A percentile compares a stretch with the other conserved stretches of the same genome.
These are phyloP conservation scores for Chlorella ohadii DNA, from an alignment of 139 green algal species.

Conservation along the genomic window DNA sequence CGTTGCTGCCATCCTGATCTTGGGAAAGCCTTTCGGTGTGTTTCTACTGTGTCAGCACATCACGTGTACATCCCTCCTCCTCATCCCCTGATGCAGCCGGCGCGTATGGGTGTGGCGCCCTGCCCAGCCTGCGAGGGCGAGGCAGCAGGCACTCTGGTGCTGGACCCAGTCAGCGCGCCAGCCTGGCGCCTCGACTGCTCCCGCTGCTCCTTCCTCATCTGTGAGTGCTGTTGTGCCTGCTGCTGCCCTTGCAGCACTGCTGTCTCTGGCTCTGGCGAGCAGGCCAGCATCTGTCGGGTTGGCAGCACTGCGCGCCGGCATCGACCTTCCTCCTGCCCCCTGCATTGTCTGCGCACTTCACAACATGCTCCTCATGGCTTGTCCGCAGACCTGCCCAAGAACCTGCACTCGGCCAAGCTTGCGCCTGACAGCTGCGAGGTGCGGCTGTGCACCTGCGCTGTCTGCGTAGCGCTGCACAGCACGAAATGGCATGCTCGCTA, in stretches of 20 bases:
- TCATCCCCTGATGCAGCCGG: conserved; percentile 16
- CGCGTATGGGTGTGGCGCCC: conserved; percentile 49
- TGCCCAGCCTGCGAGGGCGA: conserved; percentile 71
- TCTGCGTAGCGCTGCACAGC: too few relatives aligned
- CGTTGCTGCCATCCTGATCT: neutral
- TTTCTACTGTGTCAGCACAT: neutral
- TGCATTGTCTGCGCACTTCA: too few relatives aligned
- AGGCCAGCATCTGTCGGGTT: too few relatives aligned
- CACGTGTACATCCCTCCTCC: neutral
- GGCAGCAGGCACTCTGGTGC: conserved; percentile 66
- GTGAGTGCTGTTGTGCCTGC: too few relatives aligned
- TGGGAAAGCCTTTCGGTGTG: neutral
- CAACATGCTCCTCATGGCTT: too few relatives aligned
- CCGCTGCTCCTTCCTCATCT: conserved; percentile 85
- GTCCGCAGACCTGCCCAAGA: conserved; percentile 62
- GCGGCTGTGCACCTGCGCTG: neutral
- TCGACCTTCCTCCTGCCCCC: too few relatives aligned
- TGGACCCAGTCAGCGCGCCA: conserved; percentile 83
- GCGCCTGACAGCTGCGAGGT: conserved; percentile 64
- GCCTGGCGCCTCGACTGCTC: conserved; percentile 89
- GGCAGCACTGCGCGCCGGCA: too few relatives aligned
- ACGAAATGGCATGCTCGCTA: neutral
- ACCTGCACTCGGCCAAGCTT: conserved; percentile 73
- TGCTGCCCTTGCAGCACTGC: too few relatives aligned
- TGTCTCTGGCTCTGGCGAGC: too few relatives aligned